Conservation (phyloP, 805 yeast species). For the Isabelozyma rhagii region DNA sequence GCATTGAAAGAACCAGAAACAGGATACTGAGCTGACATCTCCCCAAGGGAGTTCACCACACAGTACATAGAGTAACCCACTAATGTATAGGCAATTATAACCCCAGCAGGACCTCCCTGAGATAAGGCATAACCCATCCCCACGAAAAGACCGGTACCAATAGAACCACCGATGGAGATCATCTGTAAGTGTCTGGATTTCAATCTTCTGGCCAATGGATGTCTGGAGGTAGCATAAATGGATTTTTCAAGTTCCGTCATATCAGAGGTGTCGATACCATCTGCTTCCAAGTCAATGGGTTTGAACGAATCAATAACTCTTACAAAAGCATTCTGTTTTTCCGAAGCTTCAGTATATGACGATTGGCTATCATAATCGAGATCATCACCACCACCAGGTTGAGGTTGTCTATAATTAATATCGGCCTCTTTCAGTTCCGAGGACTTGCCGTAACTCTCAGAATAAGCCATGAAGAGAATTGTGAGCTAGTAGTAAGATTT, state of each 20-base stretch:
- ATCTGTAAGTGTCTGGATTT: constrained; percentile 52
- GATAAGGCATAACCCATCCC: constrained; percentile 44
- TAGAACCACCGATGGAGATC: constrained; percentile 70
- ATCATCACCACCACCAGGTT: background rate
- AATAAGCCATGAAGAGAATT: too few species aligned
- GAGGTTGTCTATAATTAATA: background rate
- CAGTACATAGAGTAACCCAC: constrained; percentile 58
- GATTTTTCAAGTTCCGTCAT: constrained; percentile 39
- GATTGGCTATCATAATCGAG: constrained; percentile 1
- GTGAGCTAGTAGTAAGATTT: too few species aligned
- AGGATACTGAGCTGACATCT: constrained; percentile 50
- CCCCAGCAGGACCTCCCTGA: constrained; percentile 38
- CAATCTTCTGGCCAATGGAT: constrained; percentile 44
- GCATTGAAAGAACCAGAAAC: constrained; percentile 40
- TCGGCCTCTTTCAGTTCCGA: too few species aligned
- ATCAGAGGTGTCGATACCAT: constrained; percentile 38
- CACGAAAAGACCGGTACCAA: constrained; percentile 60
- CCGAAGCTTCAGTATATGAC: constrained; percentile 1
- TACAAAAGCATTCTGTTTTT: background rate
- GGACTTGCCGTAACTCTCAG: too few species aligned
- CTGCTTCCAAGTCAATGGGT: constrained; percentile 34
- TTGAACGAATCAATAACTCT: constrained; percentile 33
- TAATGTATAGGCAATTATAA: constrained; percentile 52
- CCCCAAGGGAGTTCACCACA: constrained; percentile 64
- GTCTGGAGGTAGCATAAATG: constrained; percentile 36